Base-by-base conservation (phyloP, 345 rosid genomes). In the Linum usitatissimum region DNA sequence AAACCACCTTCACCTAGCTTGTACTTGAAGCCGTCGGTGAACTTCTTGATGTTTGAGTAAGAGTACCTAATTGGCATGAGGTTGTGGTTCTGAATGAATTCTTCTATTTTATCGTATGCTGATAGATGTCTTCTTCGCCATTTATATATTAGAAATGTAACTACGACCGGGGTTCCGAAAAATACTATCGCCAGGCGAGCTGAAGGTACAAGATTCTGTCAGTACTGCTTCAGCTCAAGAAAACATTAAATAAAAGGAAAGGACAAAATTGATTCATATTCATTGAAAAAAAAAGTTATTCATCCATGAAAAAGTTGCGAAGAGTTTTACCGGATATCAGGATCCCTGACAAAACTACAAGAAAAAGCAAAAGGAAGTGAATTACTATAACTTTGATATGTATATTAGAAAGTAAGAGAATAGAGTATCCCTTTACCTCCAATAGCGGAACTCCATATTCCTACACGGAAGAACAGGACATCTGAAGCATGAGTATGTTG, bases 111-210 rank as follows among this genome's bases (percentile, higher is more conserved):
- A 13, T 10, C 17, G 4, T 45, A 45, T 45, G 51, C 51, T 45
- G 68, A 67, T 63, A 55, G 53, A 51, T 71, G 75, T 42, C 61
- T 67, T 9, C 64, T 62, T 15, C 60, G 20, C 21, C 58, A 63
- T 59, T 67, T 66, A 20, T 62, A 38, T 5, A 23, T 54, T n/a
- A 58, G 30, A 15, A 63, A 17, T 0, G 49, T 60, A 53, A 63
- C 20, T 1, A 51, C 18, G 17, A 31, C 17, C 7, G 30, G 30
- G 31, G 15, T 4, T 30, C 61, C 61, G 13, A 1, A 34, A 34
- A 4, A 1, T 4, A 1, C 3, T 34, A 49, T 13, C 8, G 51
- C 14, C 14, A 10, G 14, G 51, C 17, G 3, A 45, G 3, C 14
- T 4, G 17, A 15, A 45, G 51, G 14, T 45, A 45, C 10, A 34